Conservation (phyloP, 345 rosid genomes). For the Trapa bicornis region DNA sequence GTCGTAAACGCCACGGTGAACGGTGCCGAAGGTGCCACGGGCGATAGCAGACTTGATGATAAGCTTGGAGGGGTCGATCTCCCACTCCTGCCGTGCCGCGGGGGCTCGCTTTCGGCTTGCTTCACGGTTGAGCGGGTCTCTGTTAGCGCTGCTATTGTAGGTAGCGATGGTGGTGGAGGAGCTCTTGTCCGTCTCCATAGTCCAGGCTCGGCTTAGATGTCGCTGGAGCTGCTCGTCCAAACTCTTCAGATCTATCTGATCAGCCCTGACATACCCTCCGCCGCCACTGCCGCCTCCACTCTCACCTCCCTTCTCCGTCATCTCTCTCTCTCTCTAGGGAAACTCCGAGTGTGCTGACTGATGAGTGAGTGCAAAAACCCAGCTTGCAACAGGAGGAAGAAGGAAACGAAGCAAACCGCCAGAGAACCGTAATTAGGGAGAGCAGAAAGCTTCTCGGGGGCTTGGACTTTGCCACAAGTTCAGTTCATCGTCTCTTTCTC, state of each 20-base stretch:
- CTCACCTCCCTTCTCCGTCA: slow-evolving; percentile 51
- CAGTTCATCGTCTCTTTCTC: not conserved
- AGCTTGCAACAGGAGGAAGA: not conserved
- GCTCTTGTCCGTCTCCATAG: slow-evolving; percentile 69
- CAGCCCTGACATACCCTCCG: slow-evolving; percentile 85
- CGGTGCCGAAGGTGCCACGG: slow-evolving; percentile 90
- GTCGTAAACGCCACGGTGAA: slow-evolving; percentile 89
- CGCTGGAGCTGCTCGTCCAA: slow-evolving; percentile 88
- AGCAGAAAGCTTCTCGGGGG: not conserved
- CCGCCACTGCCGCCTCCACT: slow-evolving; percentile 25
- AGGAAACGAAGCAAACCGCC: no score
- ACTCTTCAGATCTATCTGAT: slow-evolving; percentile 93
- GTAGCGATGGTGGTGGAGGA: slow-evolving; percentile 13
- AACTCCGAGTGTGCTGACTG: not conserved
- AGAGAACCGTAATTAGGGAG: no score
- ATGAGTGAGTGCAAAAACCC: not conserved
- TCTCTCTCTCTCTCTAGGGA: slow-evolving; percentile 7
- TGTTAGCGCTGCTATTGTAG: slow-evolving; percentile 11
- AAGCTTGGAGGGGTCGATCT: slow-evolving; percentile 95
- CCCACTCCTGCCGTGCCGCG: slow-evolving; percentile 72
- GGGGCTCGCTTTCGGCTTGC: not conserved
- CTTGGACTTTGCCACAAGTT: not conserved
- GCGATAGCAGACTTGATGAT: slow-evolving; percentile 66
- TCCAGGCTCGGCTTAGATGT: slow-evolving; percentile 71
- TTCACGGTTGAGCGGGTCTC: slow-evolving; percentile 3